Percentiles rank a stretch among this genome's conserved stretches.
Conservation (phyloP, 2,329 filamentous ascomycete species). For the Aspergillus sclerotialis region DNA sequence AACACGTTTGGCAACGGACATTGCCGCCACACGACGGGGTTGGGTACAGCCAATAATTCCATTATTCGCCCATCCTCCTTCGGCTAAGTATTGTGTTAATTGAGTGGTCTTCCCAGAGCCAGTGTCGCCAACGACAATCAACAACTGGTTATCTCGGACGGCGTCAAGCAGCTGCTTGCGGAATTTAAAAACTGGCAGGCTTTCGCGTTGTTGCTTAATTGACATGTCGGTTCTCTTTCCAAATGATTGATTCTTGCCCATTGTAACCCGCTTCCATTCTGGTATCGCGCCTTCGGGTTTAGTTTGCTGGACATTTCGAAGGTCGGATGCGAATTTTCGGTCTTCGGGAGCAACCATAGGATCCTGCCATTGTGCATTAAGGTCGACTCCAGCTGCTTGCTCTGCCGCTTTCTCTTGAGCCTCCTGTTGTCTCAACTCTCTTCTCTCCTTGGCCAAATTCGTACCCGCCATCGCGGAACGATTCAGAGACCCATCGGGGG, state of each 20-base stretch:
- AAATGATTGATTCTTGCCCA: slow-evolving; percentile 69
- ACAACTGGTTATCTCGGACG: slow-evolving; percentile 75
- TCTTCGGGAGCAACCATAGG: slow-evolving; percentile 85
- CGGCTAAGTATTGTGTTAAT: slow-evolving; percentile 87
- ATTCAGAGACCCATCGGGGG: slow-evolving; percentile 96
- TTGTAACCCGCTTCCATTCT: slow-evolving; percentile 85
- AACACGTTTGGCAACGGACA: slow-evolving; percentile 96
- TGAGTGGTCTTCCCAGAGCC: slow-evolving; percentile 97
- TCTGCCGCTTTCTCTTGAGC: slow-evolving; percentile 70
- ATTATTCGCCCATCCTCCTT: slow-evolving; percentile 79
- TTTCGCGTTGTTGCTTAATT: slow-evolving; percentile 91
- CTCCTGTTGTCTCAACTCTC: slow-evolving; percentile 84
- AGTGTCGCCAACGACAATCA: slow-evolving; percentile 96
- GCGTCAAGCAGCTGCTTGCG: slow-evolving; percentile 81
- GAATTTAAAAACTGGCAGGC: slow-evolving; percentile 82
- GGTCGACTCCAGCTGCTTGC: slow-evolving; percentile 68
- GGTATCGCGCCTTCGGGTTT: slow-evolving; percentile 64
- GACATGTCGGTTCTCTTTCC: slow-evolving; percentile 84
- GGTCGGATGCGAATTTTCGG: slow-evolving; percentile 80
- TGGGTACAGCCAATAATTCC: slow-evolving; percentile 96
- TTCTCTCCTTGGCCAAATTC: slow-evolving; percentile 77
- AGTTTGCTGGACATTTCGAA: slow-evolving; percentile 59
- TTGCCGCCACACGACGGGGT: slow-evolving; percentile 90
- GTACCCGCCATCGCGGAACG: slow-evolving; percentile 92
- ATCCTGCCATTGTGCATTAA: slow-evolving; percentile 91